These are phyloP conservation scores for Coniosporium tulheliwenetii DNA, from an alignment of 2,329 filamentous ascomycete species.

Conservation along the genomic window DNA sequence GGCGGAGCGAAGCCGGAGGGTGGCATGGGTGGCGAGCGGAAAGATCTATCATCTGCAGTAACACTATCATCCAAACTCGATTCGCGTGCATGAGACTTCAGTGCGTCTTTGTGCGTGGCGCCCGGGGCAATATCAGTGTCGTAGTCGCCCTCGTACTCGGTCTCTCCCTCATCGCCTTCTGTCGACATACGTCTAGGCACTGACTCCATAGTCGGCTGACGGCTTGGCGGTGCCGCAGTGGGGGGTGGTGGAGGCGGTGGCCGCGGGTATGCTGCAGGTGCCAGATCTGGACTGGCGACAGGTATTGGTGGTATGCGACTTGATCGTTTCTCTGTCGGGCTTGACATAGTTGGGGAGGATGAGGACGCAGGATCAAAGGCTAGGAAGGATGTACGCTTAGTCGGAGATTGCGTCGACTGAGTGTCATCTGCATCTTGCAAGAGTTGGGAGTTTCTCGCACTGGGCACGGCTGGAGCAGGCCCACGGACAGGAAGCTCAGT, in stretches of 20 bases:
- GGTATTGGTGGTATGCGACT: constrained; percentile 21
- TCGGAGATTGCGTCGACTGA: constrained; percentile 10
- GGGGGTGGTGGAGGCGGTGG: constrained; percentile 33
- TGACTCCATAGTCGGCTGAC: constrained; percentile 16
- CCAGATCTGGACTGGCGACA: constrained; percentile 17
- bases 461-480: constrained; percentile 14
- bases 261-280: constrained; percentile 16
- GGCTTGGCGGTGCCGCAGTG: constrained; percentile 18
- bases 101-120: constrained; percentile 81
- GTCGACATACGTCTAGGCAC: constrained; percentile 15
- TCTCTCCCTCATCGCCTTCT: constrained; percentile 63
- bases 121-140: constrained; percentile 95
- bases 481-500: constrained; percentile 13
- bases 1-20: constrained; percentile 17
- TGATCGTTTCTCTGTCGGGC: constrained; percentile 16
- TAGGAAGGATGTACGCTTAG: constrained; percentile 25
- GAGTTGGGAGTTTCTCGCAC: background rate
- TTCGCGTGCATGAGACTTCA: constrained; percentile 68
- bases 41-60: constrained; percentile 36
- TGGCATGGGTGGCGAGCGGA: constrained; percentile 22
- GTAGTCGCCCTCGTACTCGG: constrained; percentile 94
- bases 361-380: constrained; percentile 18
- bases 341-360: constrained; percentile 7
- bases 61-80: constrained; percentile 56
- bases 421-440: constrained; percentile 3